A percentile compares a stretch with the other conserved stretches of the same genome.
These are phyloP conservation scores for Coemansia furcata DNA, from an alignment of 192 early-diverging fungal species.

Conservation along the genomic window DNA sequence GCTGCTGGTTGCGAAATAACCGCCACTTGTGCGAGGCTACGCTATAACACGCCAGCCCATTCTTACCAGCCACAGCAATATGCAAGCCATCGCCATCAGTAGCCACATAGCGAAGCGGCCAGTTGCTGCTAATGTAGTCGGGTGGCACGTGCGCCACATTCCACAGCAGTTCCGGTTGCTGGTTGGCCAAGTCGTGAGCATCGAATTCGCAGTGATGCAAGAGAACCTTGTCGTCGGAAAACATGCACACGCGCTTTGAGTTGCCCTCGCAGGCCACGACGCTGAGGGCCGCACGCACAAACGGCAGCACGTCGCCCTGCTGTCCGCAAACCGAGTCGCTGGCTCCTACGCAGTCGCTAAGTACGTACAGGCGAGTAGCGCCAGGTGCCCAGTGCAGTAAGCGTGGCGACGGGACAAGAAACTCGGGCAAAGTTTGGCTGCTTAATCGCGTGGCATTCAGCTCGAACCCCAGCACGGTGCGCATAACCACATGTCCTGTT, in stretches of 20 bases:
- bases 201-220: slow-evolving; percentile 27
- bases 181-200: not conserved
- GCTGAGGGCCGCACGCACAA: slow-evolving; percentile 33
- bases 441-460: slow-evolving; percentile 31
- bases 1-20: slow-evolving; percentile 81
- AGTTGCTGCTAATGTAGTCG: slow-evolving; percentile 25
- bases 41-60: slow-evolving; percentile 81
- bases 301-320: slow-evolving; percentile 27
- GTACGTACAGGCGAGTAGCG: slow-evolving; percentile 17
- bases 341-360: slow-evolving; percentile 4
- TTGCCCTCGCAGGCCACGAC: slow-evolving; percentile 30
- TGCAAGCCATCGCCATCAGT: slow-evolving; percentile 67
- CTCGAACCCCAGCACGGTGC: slow-evolving; percentile 33
- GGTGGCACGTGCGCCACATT: slow-evolving; percentile 32
- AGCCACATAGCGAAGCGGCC: slow-evolving; percentile 59
- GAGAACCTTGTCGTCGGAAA: slow-evolving; percentile 46
- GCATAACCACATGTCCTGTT: slow-evolving; percentile 39
- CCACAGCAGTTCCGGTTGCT: slow-evolving; percentile 36
- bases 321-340: slow-evolving; percentile 1
- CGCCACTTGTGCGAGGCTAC: slow-evolving; percentile 76
- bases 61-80: slow-evolving; percentile 82
- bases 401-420: not conserved
- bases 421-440: not conserved
- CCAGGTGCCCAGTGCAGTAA: slow-evolving; percentile 19
- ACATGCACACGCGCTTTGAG: slow-evolving; percentile 38